A percentile compares a stretch with the other conserved stretches of the same genome.
These are phyloP conservation scores for Cadophora malorum DNA, from an alignment of 2,329 filamentous ascomycete species.

Conservation along the genomic window DNA sequence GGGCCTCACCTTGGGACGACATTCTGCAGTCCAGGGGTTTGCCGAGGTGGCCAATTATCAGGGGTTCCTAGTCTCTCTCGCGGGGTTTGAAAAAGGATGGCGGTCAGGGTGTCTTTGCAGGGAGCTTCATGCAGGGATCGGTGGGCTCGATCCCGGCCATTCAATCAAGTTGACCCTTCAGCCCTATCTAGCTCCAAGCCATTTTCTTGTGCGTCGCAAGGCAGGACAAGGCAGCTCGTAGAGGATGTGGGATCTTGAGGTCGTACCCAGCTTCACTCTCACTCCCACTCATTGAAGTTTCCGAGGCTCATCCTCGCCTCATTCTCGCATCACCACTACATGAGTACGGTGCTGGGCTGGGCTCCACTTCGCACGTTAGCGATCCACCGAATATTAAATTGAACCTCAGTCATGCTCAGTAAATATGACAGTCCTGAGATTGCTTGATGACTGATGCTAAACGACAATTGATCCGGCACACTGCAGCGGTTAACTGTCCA, in stretches of 20 bases:
- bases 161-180: constrained; percentile 12
- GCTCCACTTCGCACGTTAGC: no score
- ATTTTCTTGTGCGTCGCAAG: background rate
- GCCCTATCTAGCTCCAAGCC: constrained; percentile 18
- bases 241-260: background rate
- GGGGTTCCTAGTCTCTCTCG: background rate
- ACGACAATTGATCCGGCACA: constrained; percentile 4
- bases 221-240: background rate
- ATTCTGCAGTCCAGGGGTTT: constrained; percentile 5
- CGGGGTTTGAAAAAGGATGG: constrained; percentile 13
- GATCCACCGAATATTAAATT: background rate
- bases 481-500: constrained; percentile 4
- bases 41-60: constrained; percentile 15
- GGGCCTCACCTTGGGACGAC: constrained; percentile 2
- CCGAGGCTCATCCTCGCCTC: constrained; percentile 4
- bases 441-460: background rate
- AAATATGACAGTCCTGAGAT: background rate
- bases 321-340: background rate
- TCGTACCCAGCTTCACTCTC: background rate
- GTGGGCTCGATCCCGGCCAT: background rate
- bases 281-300: background rate
- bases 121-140: constrained; percentile 7
- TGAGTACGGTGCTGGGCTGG: background rate
- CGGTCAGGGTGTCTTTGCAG: constrained; percentile 11
- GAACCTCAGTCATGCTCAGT: background rate